Conservation (phyloP, 1,284 basidiomycete genomes). For the Wallemia hederae region DNA sequence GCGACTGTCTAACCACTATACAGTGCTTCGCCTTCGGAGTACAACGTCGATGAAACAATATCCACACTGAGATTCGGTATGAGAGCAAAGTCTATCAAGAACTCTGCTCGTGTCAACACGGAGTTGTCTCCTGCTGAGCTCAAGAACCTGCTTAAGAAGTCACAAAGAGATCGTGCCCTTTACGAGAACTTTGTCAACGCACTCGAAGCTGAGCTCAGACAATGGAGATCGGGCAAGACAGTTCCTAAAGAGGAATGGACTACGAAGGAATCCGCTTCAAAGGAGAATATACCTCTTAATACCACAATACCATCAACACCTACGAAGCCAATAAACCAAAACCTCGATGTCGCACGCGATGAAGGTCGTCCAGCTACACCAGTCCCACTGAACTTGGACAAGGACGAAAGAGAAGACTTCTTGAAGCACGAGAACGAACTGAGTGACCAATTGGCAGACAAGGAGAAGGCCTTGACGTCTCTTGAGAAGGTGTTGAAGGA, state of each 20-base stretch:
- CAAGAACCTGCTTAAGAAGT: conserved; percentile 69
- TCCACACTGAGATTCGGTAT: conserved; percentile 94
- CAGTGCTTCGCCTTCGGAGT: conserved; percentile 69
- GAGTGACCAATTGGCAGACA: conserved; percentile 72
- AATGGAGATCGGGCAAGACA: conserved; percentile 65
- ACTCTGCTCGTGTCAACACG: conserved; percentile 91
- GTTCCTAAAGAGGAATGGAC: conserved; percentile 71
- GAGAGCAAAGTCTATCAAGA: conserved; percentile 98
- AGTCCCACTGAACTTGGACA: conserved; percentile 53
- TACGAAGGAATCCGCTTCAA: conserved; percentile 26
- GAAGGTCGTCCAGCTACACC: conserved; percentile 64
- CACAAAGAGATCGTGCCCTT: conserved; percentile 51
- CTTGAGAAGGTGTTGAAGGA: conserved; percentile 33
- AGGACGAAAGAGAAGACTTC: conserved; percentile 95
- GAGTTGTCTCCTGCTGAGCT: conserved; percentile 90
- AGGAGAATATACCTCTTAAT: conserved; percentile 8
- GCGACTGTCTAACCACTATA: neutral
- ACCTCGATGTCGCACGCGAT: conserved; percentile 42
- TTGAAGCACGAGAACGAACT: conserved; percentile 87
- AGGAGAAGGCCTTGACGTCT: conserved; percentile 41
- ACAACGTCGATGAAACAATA: conserved; percentile 92
- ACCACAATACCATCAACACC: conserved; percentile 16
- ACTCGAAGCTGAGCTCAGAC: conserved; percentile 65
- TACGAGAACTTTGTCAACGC: conserved; percentile 66
- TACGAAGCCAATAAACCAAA: conserved; percentile 52